Conservation (phyloP, 768 basidiomycete genomes). For the Pholiota microspora region DNA sequence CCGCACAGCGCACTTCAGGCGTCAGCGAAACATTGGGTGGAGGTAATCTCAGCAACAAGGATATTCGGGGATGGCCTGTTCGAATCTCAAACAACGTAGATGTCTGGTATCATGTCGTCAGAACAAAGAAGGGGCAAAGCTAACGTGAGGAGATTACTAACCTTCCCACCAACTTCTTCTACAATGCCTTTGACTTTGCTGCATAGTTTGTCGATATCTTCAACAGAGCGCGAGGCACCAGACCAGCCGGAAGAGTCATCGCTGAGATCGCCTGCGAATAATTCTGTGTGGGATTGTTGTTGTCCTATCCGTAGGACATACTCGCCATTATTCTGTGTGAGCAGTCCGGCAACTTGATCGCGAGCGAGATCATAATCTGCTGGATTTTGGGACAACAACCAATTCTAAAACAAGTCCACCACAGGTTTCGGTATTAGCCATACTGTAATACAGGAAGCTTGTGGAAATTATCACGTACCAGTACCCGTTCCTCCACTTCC, state of each 20-base stretch:
- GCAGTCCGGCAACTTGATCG: conserved; percentile 60
- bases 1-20: conserved; percentile 94
- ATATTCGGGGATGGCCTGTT: conserved; percentile 49
- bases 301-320: conserved; percentile 72
- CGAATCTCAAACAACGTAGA: conserved; percentile 52
- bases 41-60: conserved; percentile 70
- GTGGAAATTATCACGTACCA: conserved; percentile 35
- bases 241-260: conserved; percentile 51
- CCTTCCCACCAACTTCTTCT: conserved; percentile 83
- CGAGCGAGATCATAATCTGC: conserved; percentile 54
- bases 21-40: conserved; percentile 72
- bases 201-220: conserved; percentile 50
- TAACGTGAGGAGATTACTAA: conserved; percentile 23
- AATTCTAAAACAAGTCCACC: conserved; percentile 35
- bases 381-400: conserved; percentile 41
- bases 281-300: conserved; percentile 53
- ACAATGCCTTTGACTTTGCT: conserved; percentile 45
- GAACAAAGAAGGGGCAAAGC: not conserved
- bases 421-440: no score
- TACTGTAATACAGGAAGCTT: no score
- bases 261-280: conserved; percentile 55
- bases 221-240: conserved; percentile 47
- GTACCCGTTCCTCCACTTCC: conserved; percentile 54
- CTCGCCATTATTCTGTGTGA: conserved; percentile 72
- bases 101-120: conserved; percentile 34